Evolutionary conservation across 371 early-diverging fungal genomes (phyloP), one percentile per base, ranked within the genome.

Genomic region (Mortierella sp.): DNA sequence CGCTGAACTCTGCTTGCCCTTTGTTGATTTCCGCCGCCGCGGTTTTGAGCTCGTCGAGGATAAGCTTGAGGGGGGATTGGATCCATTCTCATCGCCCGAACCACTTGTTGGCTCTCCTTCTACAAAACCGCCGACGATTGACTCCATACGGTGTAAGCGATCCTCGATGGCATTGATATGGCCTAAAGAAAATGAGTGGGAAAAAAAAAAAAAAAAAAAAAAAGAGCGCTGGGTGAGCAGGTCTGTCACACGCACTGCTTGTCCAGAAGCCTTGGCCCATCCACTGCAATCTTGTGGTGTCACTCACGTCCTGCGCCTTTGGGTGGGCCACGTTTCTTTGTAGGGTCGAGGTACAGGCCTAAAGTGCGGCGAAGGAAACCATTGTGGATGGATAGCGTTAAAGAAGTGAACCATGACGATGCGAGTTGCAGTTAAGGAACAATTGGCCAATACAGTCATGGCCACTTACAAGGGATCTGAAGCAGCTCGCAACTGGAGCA

Each of bases 81-180:
- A 14, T 21, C 74, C 61, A 2, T 40, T 69, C 34, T 80, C 73
- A 26, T 71, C 73, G 31, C 88, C 72, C 9, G 93, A 90, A 31
- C 80, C 87, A 5, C 26, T 50, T 4, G 57, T 16, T 19, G 57
- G 74, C 34, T 79, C 74, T 48, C 74, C 79, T 55, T 79, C 79
- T 24, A 57, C 69, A 9, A 57, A 48, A 13, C 74, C 74, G 19
- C 71, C 76, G n/a, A 90, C 75, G 16, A 94, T 91, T 28, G 83
- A 85, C 61, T 94, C 94, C 54, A 92, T 75, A 70, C 89, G 90
- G 77, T 90, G 91, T 50, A 94, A 79, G 74, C 94, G 88, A 75
- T 89, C 90, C 73, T 94, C 94, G 34, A 94, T 91, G 40, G 90
- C 92, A 74, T 92, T 92, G 21, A 93, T 93, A 74, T 94, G 93